Percentiles rank a stretch among this genome's conserved stretches.
These are phyloP conservation scores for Kregervanrija delftensis DNA, from an alignment of 805 yeast species.

Conservation along the genomic window DNA sequence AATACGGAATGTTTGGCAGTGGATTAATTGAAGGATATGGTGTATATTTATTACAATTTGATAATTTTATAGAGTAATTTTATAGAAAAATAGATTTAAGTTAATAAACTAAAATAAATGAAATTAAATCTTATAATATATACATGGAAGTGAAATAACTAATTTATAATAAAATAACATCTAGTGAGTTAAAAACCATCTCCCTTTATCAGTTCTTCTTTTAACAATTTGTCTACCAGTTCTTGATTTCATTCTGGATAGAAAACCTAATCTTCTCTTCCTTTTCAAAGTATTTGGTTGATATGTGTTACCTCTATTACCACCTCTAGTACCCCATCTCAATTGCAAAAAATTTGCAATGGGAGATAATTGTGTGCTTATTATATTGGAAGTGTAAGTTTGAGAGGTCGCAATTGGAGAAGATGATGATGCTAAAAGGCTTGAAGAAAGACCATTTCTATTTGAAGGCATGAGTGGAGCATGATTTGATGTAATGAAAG, in stretches of 20 bases:
- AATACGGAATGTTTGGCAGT: too few species aligned
- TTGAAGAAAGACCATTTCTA: too few species aligned
- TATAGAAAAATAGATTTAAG: too few species aligned
- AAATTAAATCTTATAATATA: too few species aligned
- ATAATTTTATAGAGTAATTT: too few species aligned
- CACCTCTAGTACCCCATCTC: slow-evolving; percentile 46
- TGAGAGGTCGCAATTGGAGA: slow-evolving; percentile 4
- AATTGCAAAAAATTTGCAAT: slow-evolving; percentile 3
- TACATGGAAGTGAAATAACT: too few species aligned
- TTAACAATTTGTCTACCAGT: slow-evolving; percentile 73
- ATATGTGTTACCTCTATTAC: slow-evolving; percentile 88
- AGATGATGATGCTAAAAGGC: too few species aligned
- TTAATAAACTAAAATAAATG: too few species aligned
- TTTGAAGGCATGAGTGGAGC: too few species aligned
- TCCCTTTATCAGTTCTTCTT: slow-evolving; percentile 78
- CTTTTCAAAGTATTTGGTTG: slow-evolving; percentile 90
- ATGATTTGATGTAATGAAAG: too few species aligned
- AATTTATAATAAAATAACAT: background rate
- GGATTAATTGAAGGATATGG: too few species aligned
- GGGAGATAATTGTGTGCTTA: slow-evolving; percentile 13
- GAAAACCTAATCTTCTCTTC: slow-evolving; percentile 84
- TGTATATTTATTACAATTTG: too few species aligned
- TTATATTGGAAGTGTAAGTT: slow-evolving; percentile 15
- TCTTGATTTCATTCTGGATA: slow-evolving; percentile 70
- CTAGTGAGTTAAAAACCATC: slow-evolving; percentile 87